Conservation (phyloP, 306 rosid species). For the Mucuna pruriens region DNA sequence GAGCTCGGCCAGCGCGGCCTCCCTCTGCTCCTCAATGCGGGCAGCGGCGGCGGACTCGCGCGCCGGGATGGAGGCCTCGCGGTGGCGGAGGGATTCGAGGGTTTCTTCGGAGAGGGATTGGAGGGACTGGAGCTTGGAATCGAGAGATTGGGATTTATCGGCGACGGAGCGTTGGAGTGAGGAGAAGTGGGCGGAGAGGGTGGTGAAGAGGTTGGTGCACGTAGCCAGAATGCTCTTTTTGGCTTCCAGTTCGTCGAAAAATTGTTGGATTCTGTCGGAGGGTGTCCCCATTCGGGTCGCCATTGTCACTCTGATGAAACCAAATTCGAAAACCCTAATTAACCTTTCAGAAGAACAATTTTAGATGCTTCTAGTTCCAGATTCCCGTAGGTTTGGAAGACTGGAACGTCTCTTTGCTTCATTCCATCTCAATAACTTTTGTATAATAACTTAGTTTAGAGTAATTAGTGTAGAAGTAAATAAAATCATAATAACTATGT, state of each 20-base stretch:
- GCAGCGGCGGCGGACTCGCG: conserved; percentile 63
- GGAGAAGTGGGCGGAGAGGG: conserved; percentile 56
- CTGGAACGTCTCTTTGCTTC: no score
- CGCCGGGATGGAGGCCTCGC: conserved; percentile 63
- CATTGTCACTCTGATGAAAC: neutral
- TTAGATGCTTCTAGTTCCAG: no score
- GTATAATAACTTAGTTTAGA: no score
- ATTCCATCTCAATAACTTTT: no score
- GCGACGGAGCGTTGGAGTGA: conserved; percentile 60
- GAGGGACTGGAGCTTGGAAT: conserved; percentile 57
- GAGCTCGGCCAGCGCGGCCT: conserved; percentile 60
- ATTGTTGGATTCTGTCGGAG: conserved; percentile 55
- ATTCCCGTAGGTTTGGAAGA: no score
- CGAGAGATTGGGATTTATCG: conserved; percentile 62
- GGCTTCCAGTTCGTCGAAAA: conserved; percentile 66
- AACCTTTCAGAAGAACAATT: neutral
- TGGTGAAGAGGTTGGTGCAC: conserved; percentile 63
- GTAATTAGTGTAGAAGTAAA: no score
- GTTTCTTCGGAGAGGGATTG: conserved; percentile 52
- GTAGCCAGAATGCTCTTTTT: conserved; percentile 56
- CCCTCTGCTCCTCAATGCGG: conserved; percentile 57
- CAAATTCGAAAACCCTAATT: conserved; percentile 44
- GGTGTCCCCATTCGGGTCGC: conserved; percentile 50
- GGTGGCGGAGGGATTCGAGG: conserved; percentile 53
- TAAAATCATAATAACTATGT: no score